Percentiles rank a stretch among this genome's conserved stretches.
Evolutionary conservation across 192 early-diverging fungal species (phyloP).

Genomic region (Backusella sp.): DNA sequence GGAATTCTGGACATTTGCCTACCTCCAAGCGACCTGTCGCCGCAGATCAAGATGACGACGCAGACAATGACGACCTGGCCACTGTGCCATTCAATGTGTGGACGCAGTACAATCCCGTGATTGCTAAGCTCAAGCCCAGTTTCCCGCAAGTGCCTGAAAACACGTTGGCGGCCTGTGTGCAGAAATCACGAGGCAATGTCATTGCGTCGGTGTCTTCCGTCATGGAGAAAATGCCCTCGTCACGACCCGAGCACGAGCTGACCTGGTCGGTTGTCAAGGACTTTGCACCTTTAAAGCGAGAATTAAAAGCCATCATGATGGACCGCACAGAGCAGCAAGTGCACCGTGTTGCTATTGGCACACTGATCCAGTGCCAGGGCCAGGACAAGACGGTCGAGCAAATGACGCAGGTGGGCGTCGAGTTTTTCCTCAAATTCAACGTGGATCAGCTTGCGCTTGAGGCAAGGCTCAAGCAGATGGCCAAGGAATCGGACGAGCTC

Average conservation of each 20-base stretch:
- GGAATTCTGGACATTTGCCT: constrained; percentile 16
- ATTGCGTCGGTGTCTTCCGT: constrained; percentile 18
- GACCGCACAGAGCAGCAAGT: constrained; percentile 34
- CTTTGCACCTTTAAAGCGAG: constrained; percentile 34
- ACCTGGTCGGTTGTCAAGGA: constrained; percentile 16
- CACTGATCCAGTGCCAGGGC: constrained; percentile 34
- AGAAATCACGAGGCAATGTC: constrained; percentile 21
- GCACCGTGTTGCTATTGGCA: constrained; percentile 39
- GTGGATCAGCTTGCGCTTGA: constrained; percentile 12
- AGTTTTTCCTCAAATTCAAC: constrained; percentile 40
- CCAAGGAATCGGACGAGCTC: neutral
- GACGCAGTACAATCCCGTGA: constrained; percentile 19
- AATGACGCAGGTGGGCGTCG: constrained; percentile 38
- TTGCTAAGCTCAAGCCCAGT: neutral
- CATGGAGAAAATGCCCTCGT: constrained; percentile 1
- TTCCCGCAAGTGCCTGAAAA: constrained; percentile 20
- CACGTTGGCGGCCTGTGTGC: constrained; percentile 7
- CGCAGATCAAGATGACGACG: neutral
- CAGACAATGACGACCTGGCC: constrained; percentile 1
- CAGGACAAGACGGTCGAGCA: constrained; percentile 21
- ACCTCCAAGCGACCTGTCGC: neutral
- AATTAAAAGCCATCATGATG: constrained; percentile 36
- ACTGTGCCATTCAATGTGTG: constrained; percentile 24
- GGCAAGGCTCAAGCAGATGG: constrained; percentile 3
- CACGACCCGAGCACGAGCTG: constrained; percentile 7